Percentiles rank a stretch among this genome's conserved stretches.
Evolutionary conservation across 176 grass and related monocot species (phyloP).

Genomic region (Oropetium thomaeum): DNA sequence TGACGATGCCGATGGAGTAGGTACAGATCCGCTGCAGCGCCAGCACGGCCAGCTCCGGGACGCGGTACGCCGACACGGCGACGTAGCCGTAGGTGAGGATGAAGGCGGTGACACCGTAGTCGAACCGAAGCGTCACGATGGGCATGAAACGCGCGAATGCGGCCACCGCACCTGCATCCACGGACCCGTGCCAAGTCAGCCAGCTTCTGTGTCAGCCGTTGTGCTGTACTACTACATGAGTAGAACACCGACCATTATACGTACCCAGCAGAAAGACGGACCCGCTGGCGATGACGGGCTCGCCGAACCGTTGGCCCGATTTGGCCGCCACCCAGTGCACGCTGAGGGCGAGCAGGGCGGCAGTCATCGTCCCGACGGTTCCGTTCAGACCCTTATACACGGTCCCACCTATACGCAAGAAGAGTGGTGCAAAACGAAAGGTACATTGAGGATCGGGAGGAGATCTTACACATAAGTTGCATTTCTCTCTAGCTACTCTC

Average conservation of each 20-base stretch:
- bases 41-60: conserved; percentile 36
- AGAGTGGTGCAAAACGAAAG: background rate
- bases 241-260: too few species aligned
- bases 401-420: conserved; percentile 48
- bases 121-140: conserved; percentile 52
- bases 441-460: too few species aligned
- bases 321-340: conserved; percentile 48
- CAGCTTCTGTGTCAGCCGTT: background rate
- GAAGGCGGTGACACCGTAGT: conserved; percentile 78
- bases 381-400: conserved; percentile 61
- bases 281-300: conserved; percentile 46
- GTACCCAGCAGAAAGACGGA: conserved; percentile 58
- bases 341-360: conserved; percentile 45
- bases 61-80: conserved; percentile 67
- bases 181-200: too few species aligned
- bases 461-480: too few species aligned
- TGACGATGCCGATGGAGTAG: conserved; percentile 51
- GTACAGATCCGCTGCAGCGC: conserved; percentile 47
- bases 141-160: conserved; percentile 69
- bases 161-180: conserved; percentile 49
- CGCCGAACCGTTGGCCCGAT: conserved; percentile 36
- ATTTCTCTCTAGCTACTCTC: too few species aligned
- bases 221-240: too few species aligned
- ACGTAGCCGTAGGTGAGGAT: conserved; percentile 70
- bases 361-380: conserved; percentile 33